phyloP scores from a whole-genome alignment of 2,329 filamentous ascomycete species.

The Fusarium sp. region DNA sequence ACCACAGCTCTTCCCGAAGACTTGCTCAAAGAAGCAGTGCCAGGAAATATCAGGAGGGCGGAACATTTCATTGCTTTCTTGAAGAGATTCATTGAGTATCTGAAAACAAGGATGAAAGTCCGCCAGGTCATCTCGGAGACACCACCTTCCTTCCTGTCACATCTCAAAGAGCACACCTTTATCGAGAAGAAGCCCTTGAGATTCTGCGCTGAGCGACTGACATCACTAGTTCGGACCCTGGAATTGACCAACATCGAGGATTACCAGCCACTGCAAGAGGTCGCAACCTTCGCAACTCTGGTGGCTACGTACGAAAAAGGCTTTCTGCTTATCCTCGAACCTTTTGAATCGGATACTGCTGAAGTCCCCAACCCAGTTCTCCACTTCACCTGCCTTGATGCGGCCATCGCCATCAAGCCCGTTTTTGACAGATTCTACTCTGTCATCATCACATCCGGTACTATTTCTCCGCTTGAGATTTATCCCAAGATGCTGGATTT shows the following conservation, averaged over 20 bases:
- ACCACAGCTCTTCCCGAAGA: slow-evolving; percentile 85
- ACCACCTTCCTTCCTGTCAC: slow-evolving; percentile 90
- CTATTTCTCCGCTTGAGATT: slow-evolving; percentile 97
- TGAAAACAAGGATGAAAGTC: slow-evolving; percentile 98
- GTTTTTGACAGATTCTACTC: slow-evolving; percentile 98
- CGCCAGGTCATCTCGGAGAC: slow-evolving; percentile 98
- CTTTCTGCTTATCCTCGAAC: slow-evolving; percentile 96
- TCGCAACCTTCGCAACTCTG: slow-evolving; percentile 96
- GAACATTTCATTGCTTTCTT: slow-evolving; percentile 97
- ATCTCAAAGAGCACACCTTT: slow-evolving; percentile 95
- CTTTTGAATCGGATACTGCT: slow-evolving; percentile 94
- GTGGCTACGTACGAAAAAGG: slow-evolving; percentile 98
- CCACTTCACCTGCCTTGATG: slow-evolving; percentile 96
- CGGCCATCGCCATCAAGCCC: slow-evolving; percentile 96
- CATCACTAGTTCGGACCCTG: slow-evolving; percentile 92
- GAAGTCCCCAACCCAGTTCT: slow-evolving; percentile 97
- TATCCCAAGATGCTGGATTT: slow-evolving; percentile 99
- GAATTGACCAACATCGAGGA: slow-evolving; percentile 99
- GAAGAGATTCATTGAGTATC: slow-evolving; percentile 96
- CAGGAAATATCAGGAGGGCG: slow-evolving; percentile 94
- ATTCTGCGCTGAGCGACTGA: slow-evolving; percentile 95
- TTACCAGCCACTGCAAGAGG: slow-evolving; percentile 95
- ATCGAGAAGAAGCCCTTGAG: slow-evolving; percentile 96
- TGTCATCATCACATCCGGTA: slow-evolving; percentile 98
- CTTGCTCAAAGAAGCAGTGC: slow-evolving; percentile 93